phyloP scores from a whole-genome alignment of 2,329 filamentous ascomycete genomes.

The Fusarium sp. region DNA sequence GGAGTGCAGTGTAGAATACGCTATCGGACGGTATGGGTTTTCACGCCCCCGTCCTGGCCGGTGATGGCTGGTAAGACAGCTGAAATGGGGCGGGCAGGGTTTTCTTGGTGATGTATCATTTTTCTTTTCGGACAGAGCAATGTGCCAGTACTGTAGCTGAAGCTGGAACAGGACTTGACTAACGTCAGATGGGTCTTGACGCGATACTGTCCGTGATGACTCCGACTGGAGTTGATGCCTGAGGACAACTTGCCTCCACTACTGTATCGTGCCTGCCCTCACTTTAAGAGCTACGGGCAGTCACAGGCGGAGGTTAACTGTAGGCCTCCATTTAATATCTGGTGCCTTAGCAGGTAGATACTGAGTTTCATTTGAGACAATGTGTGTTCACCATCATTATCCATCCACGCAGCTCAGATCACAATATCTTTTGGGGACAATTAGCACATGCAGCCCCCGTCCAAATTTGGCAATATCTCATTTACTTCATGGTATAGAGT shows the following conservation, averaged over 20 bases:
- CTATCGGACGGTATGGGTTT: background rate
- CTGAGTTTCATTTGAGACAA: background rate
- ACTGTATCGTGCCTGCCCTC: background rate
- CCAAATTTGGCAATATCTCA: slow-evolving; percentile 4
- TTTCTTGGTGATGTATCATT: slow-evolving; percentile 28
- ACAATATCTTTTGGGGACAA: background rate
- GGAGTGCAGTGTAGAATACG: background rate
- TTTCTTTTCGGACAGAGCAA: background rate
- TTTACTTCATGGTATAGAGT: slow-evolving; percentile 4
- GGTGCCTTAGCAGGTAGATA: too few relatives aligned
- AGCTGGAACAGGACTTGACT: background rate
- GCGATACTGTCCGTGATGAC: background rate
- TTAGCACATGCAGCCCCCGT: slow-evolving; percentile 5
- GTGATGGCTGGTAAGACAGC: slow-evolving; percentile 32
- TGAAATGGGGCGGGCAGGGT: slow-evolving; percentile 20
- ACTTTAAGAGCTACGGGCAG: background rate
- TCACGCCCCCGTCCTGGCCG: slow-evolving; percentile 8
- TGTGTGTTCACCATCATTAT: slow-evolving; percentile 8
- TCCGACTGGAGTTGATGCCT: background rate
- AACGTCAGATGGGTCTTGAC: background rate
- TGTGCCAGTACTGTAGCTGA: background rate
- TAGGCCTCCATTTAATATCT: background rate
- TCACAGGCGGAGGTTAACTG: background rate
- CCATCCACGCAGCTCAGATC: background rate
- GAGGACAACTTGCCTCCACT: background rate